Conservation (phyloP, 257 asterid species). For the Jacaranda mimosifolia region DNA sequence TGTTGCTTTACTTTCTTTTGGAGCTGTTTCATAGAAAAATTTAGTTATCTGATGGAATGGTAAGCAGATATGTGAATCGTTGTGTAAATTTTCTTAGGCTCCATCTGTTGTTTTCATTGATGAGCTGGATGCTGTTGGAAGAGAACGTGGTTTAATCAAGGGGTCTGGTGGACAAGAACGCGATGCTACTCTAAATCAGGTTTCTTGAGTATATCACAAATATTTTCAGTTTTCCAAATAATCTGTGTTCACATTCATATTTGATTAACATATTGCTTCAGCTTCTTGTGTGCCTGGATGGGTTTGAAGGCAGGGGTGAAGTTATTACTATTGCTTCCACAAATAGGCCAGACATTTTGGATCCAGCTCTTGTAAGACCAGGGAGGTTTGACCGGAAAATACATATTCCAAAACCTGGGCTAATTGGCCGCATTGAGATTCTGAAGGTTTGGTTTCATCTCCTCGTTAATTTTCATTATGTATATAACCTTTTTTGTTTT, state of each 20-base stretch:
- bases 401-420: constrained; percentile 89
- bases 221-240: constrained; percentile 27
- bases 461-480: constrained; percentile 22
- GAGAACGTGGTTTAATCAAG: constrained; percentile 89
- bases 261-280: constrained; percentile 51
- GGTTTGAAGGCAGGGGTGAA: constrained; percentile 98
- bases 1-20: neutral
- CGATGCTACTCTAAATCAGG: constrained; percentile 99
- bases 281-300: constrained; percentile 98
- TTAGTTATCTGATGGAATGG: constrained; percentile 23
- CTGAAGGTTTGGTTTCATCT: constrained; percentile 63
- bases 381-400: constrained; percentile 97
- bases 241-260: constrained; percentile 34
- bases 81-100: constrained; percentile 63
- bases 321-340: constrained; percentile 99
- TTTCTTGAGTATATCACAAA: constrained; percentile 38
- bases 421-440: constrained; percentile 89
- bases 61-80: constrained; percentile 26
- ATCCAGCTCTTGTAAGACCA: constrained; percentile 97
- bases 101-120: constrained; percentile 98
- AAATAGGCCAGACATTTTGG: constrained; percentile 95
- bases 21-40: constrained; percentile 15
- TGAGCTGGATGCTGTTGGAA: constrained; percentile 98
- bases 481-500: no score
- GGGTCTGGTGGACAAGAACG: constrained; percentile 99